Conservation (phyloP, 345 rosid species). For the Pugionium dolabratum region DNA sequence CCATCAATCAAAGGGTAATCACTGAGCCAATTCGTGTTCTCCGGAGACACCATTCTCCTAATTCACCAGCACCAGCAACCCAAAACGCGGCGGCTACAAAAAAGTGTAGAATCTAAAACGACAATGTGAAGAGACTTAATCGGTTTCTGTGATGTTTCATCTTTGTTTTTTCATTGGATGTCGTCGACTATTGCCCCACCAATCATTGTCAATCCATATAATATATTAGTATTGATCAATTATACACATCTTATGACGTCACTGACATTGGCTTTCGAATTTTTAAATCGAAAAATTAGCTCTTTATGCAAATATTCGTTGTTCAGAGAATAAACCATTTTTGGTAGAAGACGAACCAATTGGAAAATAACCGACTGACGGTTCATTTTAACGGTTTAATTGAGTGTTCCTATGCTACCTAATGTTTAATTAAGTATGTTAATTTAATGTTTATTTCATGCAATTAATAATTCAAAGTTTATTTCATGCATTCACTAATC, state of each 20-base stretch:
- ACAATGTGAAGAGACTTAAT: conserved; percentile 24
- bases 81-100: conserved; percentile 25
- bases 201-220: conserved; percentile 23
- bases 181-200: conserved; percentile 31
- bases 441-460: too few relatives aligned
- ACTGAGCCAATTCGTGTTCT: conserved; percentile 61
- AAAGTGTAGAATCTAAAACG: conserved; percentile 21
- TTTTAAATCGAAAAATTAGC: background rate
- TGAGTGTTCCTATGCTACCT: too few relatives aligned
- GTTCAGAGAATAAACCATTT: background rate
- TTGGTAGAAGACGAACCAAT: too few relatives aligned
- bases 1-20: conserved; percentile 67
- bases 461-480: too few relatives aligned
- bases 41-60: conserved; percentile 71
- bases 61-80: conserved; percentile 12
- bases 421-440: too few relatives aligned
- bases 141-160: conserved; percentile 27
- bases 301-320: conserved; percentile 3
- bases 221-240: conserved; percentile 17
- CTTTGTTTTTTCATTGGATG: conserved; percentile 29
- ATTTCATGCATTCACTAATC: too few relatives aligned
- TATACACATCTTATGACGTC: conserved; percentile 28
- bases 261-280: background rate
- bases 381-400: too few relatives aligned
- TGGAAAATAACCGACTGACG: too few relatives aligned